Evolutionary conservation across 768 basidiomycete genomes (phyloP), one percentile per base, ranked within the genome.

Genomic region (Phaeotremella fagi): DNA sequence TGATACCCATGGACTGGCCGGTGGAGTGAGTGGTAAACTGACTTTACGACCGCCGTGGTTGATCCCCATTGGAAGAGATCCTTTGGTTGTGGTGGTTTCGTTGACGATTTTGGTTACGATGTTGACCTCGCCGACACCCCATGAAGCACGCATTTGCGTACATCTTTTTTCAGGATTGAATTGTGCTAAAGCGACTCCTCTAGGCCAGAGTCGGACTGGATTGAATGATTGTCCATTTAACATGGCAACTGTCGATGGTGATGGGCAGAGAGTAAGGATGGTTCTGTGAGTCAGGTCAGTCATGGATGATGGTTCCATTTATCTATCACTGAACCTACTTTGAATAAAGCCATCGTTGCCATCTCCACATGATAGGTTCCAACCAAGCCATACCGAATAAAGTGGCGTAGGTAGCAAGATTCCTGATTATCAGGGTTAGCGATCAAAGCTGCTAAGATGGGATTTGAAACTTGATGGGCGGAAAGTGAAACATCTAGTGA

Each of bases 371-470:
- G 33, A 74, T 66, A 0, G 73, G 73, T 24, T 75, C 75, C 6
- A 78, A 63, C 74, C 74, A 76, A 0, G 69, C 57, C 43, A 77
- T 59, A 7, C 77, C 77, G 42, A 78, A 79, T 0, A 77, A 62
- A 0, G 74, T 74, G 0, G 77, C 77, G 54, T 79, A 79, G 1
- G 72, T 76, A 3, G 72, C 74, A 20, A 75, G 63, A 45, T 75
- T 75, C 0, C 73, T 74, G 41, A 27, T 5, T 1, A 12, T 23
- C 9, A 11, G n/a, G n/a, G n/a, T n/a, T n/a, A n/a, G n/a, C n/a
- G n/a, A n/a, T n/a, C n/a, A n/a, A n/a, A n/a, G n/a, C n/a, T n/a
- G n/a, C n/a, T n/a, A n/a, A n/a, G n/a, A n/a, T n/a, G n/a, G n/a
- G n/a, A n/a, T n/a, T n/a, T n/a, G n/a, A n/a, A n/a, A n/a, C n/a